Base-by-base conservation (phyloP, 2,329 filamentous ascomycete genomes). In the Aspergillus puulaauensis region DNA sequence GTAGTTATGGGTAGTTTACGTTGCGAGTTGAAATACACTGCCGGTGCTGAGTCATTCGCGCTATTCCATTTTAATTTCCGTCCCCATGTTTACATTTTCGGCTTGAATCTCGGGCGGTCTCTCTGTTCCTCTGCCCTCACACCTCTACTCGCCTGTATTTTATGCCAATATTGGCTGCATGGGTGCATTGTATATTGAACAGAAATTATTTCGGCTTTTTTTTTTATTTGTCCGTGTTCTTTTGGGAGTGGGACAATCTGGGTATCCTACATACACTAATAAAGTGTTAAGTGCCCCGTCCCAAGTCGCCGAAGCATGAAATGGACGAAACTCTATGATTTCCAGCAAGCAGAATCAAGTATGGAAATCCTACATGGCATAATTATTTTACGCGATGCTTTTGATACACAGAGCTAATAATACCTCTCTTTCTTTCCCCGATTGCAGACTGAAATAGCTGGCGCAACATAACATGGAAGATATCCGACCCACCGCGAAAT, bases 401-500 rank as follows among this genome's bases (percentile, higher is more conserved):
- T 46, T 9, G 40, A 24, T 17, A 46, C 19, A 31, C 23, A 44
- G 40, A 8, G 7, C 48, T 59, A 44, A 54, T 41, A 21, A 45
- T 5, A 15, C 8, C 4, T 17, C 15, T 11, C n/a, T 40, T 17
- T 31, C 11, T 9, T 15, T 37, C 24, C 24, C 12, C 27, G 3
- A 31, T 23, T 24, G 31, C 39, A 60, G 47, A 44, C 37, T 50
- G 39, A 54, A 27, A 40, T 39, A 31, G 40, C 43, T 33, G 53
- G 53, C 49, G 58, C 54, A 58, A 55, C 24, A 75, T 75, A 58
- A 55, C 24, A 75, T 75, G 73, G 71, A 73, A 48, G 71, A 76
- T 56, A 59, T 75, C 47, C 70, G 70, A 58, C 66, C 72, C 43
- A 77, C 74, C 7, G 72, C 75, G 50, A 74, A 69, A 72, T 77